Percentiles rank a stretch among this genome's conserved stretches.
These are phyloP conservation scores for Biscutella auriculata DNA, from an alignment of 441 rosid species.

Conservation along the genomic window DNA sequence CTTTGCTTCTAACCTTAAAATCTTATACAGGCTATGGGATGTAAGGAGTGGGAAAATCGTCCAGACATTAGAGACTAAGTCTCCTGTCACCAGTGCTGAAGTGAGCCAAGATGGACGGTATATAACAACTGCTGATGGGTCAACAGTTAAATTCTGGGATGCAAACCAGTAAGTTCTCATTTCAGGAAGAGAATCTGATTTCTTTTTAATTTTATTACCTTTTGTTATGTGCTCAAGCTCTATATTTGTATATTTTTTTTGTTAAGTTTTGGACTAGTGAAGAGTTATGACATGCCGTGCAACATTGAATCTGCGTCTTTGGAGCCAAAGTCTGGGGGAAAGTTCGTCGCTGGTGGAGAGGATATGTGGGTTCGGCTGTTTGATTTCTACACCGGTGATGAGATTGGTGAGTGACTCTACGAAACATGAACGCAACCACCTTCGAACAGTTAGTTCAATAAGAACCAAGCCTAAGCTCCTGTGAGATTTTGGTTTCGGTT, in stretches of 20 bases:
- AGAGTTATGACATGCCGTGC: conserved; percentile 69
- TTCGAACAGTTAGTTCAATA: too few species aligned
- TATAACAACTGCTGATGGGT: conserved; percentile 80
- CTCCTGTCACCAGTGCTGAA: conserved; percentile 86
- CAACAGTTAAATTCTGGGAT: conserved; percentile 86
- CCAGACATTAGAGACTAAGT: conserved; percentile 77
- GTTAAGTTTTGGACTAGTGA: conserved; percentile 53
- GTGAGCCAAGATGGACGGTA: conserved; percentile 96
- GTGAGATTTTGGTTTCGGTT: too few species aligned
- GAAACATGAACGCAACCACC: too few species aligned
- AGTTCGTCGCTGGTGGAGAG: conserved; percentile 75
- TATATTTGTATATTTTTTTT: not conserved
- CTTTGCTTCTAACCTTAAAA: not conserved
- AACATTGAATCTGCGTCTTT: conserved; percentile 73
- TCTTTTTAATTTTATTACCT: not conserved
- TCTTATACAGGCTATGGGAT: conserved; percentile 65
- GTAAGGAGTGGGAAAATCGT: conserved; percentile 75
- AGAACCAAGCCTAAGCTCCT: too few species aligned
- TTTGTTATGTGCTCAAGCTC: not conserved
- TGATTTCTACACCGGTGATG: conserved; percentile 86
- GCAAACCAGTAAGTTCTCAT: conserved; percentile 74
- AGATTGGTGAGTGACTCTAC: conserved; percentile 63
- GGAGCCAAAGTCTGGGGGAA: conserved; percentile 87
- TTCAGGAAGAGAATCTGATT: not conserved
- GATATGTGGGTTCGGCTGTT: conserved; percentile 40